Evolutionary conservation across 2,329 filamentous ascomycete species (phyloP).

Genomic region (Catunica adiposa): DNA sequence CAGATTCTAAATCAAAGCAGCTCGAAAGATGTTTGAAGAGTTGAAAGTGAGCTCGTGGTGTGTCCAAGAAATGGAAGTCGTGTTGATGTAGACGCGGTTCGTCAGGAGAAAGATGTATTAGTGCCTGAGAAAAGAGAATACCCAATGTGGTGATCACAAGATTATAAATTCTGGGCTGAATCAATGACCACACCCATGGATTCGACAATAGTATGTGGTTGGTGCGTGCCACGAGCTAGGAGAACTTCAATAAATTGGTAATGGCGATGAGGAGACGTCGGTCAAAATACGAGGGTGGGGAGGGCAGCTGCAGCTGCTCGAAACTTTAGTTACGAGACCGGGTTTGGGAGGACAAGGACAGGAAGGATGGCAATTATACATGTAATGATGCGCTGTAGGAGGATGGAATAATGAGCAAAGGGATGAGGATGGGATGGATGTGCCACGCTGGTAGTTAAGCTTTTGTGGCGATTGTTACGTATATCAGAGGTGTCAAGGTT

Average conservation of each 20-base stretch:
- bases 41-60: too few relatives aligned
- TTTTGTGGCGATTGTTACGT: neutral
- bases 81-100: neutral
- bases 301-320: neutral
- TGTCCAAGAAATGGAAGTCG: neutral
- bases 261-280: neutral
- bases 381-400: too few relatives aligned
- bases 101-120: neutral
- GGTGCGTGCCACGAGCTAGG: neutral
- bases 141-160: neutral
- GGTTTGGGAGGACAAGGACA: too few relatives aligned
- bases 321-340: too few relatives aligned
- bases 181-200: neutral
- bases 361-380: too few relatives aligned
- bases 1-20: too few relatives aligned
- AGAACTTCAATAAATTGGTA: neutral
- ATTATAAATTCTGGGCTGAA: neutral
- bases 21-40: too few relatives aligned
- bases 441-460: neutral
- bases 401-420: too few relatives aligned
- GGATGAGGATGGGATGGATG: neutral
- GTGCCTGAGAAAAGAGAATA: neutral
- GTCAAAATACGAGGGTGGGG: neutral
- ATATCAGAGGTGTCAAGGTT: neutral
- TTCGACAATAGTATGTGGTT: neutral